Conservation (phyloP, 331 rosid species). For the Quercus lobata region DNA sequence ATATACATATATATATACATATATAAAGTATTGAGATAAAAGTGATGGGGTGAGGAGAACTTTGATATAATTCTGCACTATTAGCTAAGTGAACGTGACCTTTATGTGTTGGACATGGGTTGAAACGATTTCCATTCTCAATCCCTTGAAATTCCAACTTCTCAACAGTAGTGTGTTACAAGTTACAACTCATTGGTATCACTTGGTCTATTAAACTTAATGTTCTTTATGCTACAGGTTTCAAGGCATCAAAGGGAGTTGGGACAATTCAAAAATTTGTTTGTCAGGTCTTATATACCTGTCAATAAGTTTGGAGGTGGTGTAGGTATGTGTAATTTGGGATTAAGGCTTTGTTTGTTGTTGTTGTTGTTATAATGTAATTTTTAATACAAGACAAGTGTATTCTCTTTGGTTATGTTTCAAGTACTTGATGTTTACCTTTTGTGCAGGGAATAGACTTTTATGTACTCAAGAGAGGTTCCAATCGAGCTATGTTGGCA, state of each 20-base stretch:
- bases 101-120: neutral
- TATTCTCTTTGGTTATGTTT: neutral
- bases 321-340: constrained; percentile 37
- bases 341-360: too few species aligned
- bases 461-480: constrained; percentile 45
- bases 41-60: too few species aligned
- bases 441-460: constrained; percentile 45
- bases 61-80: neutral
- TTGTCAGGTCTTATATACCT: constrained; percentile 39
- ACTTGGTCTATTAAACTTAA: constrained; percentile 1
- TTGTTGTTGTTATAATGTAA: neutral
- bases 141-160: neutral
- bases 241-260: constrained; percentile 44
- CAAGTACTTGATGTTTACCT: neutral
- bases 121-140: neutral
- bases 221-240: constrained; percentile 44
- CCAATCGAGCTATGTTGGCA: constrained; percentile 72
- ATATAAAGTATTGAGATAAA: too few species aligned
- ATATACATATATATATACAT: too few species aligned
- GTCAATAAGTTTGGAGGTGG: constrained; percentile 35
- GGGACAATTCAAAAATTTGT: constrained; percentile 30
- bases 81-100: neutral
- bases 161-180: neutral
- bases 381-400: neutral
- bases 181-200: neutral